Evolutionary conservation across 2,329 filamentous ascomycete genomes (phyloP).

Genomic region (Trichoderma sp.): DNA sequence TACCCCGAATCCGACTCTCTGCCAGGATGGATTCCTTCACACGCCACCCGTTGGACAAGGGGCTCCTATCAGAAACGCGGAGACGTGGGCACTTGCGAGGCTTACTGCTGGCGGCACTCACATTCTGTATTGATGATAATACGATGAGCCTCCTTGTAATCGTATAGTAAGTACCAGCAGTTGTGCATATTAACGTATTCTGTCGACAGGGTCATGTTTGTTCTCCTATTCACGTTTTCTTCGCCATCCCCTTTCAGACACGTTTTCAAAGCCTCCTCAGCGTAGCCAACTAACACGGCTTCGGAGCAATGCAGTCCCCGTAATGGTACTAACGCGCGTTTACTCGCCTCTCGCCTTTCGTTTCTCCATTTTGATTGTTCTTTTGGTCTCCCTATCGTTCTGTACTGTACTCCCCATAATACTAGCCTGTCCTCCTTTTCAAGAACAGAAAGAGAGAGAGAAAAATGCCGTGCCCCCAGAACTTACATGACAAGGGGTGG

Average conservation of each 20-base stretch:
- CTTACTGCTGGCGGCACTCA: not conserved
- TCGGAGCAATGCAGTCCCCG: not conserved
- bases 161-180: not conserved
- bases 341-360: not conserved
- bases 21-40: slow-evolving; percentile 1
- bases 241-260: not conserved
- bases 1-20: slow-evolving; percentile 15
- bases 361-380: not conserved
- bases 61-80: slow-evolving; percentile 15
- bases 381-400: not conserved
- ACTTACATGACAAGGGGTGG: not conserved
- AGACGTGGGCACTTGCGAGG: slow-evolving; percentile 17
- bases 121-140: not conserved
- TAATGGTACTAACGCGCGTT: not conserved
- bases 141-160: not conserved
- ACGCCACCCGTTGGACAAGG: not conserved
- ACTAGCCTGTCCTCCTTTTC: not conserved
- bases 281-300: not conserved
- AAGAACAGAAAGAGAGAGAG: not conserved
- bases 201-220: not conserved
- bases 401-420: not conserved
- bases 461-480: slow-evolving; percentile 5
- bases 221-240: not conserved
- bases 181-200: not conserved
- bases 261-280: not conserved